A percentile compares a stretch with the other conserved stretches of the same genome.
Conservation (phyloP, 2,329 filamentous ascomycete genomes). For the Colletotrichum chrysophilum region DNA sequence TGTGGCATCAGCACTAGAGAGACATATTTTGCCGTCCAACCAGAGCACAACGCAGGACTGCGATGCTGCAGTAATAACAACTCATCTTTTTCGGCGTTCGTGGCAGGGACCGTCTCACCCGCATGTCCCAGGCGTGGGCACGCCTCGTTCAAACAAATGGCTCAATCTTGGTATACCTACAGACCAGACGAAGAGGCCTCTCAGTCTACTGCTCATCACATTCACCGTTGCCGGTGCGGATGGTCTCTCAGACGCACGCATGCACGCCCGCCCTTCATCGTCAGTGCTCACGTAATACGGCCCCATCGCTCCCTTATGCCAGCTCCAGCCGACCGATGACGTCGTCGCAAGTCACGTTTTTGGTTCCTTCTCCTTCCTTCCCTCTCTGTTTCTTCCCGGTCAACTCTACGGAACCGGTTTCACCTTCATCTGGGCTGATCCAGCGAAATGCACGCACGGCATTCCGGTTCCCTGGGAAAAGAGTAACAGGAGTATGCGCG, state of each 20-base stretch:
- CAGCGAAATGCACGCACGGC: neutral
- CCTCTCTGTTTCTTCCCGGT: neutral
- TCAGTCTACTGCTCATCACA: neutral
- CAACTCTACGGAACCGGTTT: conserved; percentile 7
- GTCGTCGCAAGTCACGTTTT: neutral
- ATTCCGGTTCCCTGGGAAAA: conserved; percentile 13
- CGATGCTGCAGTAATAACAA: neutral
- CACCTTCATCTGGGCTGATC: conserved; percentile 10
- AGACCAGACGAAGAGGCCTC: neutral
- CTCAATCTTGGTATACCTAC: neutral
- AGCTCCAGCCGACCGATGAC: neutral
- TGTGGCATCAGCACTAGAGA: neutral
- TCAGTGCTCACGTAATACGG: conserved; percentile 1
- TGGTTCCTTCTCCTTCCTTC: neutral
- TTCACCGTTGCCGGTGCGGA: neutral
- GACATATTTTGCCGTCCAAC: conserved; percentile 3
- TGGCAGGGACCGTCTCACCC: conserved; percentile 9
- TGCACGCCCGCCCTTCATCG: neutral
- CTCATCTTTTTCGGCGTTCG: neutral
- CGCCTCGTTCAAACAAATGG: neutral
- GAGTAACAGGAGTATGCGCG: neutral
- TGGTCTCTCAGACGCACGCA: neutral
- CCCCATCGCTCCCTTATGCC: neutral
- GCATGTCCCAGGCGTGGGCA: neutral
- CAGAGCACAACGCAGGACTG: neutral